phyloP scores from a whole-genome alignment of 495 filamentous ascomycete genomes.

The Aspergillus coremiiformis region DNA sequence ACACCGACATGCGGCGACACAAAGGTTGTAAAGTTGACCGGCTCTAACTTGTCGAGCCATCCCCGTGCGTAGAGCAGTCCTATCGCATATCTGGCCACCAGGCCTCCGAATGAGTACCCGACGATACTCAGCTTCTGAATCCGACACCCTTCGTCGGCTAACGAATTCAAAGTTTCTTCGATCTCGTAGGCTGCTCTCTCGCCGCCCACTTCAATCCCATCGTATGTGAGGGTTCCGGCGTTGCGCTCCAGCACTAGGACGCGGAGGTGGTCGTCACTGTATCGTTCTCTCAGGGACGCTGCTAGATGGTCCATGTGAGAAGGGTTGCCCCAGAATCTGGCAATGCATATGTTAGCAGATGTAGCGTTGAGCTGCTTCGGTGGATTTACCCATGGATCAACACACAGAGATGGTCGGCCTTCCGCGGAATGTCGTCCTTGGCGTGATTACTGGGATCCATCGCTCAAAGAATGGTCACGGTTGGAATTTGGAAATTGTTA shows the following conservation, averaged over 20 bases:
- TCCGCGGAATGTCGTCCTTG: slow-evolving; percentile 12
- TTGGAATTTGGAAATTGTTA: neutral
- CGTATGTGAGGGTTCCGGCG: slow-evolving; percentile 78
- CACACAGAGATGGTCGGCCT: slow-evolving; percentile 75
- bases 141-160: slow-evolving; percentile 54
- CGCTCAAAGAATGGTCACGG: neutral
- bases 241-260: slow-evolving; percentile 75
- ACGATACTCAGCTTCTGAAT: slow-evolving; percentile 79
- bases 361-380: slow-evolving; percentile 3
- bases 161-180: slow-evolving; percentile 66
- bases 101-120: slow-evolving; percentile 84
- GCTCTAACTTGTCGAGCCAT: slow-evolving; percentile 67
- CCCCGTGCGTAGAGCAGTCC: slow-evolving; percentile 76
- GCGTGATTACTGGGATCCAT: slow-evolving; percentile 7
- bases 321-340: slow-evolving; percentile 87
- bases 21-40: slow-evolving; percentile 91
- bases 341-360: neutral
- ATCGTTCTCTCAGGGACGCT: slow-evolving; percentile 54
- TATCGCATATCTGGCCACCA: slow-evolving; percentile 81
- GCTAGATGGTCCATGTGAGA: slow-evolving; percentile 68
- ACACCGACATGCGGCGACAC: slow-evolving; percentile 86
- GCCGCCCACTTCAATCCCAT: slow-evolving; percentile 85
- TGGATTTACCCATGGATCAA: slow-evolving; percentile 79
- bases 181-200: slow-evolving; percentile 86
- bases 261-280: slow-evolving; percentile 58